These are phyloP conservation scores for Phytophthora tubulina DNA, from an alignment of 352 stramenopile genomes.

Conservation along the genomic window DNA sequence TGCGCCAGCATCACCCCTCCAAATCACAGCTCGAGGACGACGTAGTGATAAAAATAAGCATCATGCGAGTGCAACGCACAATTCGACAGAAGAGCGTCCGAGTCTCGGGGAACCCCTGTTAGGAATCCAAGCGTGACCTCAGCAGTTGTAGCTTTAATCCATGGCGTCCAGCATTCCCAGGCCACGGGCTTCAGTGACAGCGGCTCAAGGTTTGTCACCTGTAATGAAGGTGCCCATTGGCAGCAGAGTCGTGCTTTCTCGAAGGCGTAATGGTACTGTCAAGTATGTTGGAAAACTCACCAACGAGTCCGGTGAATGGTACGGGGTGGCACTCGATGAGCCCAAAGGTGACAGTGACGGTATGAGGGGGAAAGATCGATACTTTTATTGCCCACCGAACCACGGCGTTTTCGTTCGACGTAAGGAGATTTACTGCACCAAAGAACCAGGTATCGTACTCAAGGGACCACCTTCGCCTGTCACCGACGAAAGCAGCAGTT, in stretches of 20 bases:
- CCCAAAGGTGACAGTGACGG: conserved; percentile 69
- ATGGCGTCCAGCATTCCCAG: conserved; percentile 50
- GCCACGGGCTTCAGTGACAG: conserved; percentile 34
- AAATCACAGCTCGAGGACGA: conserved; percentile 28
- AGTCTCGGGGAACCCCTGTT: conserved; percentile 19
- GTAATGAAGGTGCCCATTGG: conserved; percentile 63
- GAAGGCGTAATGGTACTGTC: conserved; percentile 61
- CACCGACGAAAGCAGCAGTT: conserved; percentile 55
- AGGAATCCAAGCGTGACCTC: conserved; percentile 1
- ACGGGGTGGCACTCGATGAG: conserved; percentile 72
- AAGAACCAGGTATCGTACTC: conserved; percentile 43
- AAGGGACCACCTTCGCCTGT: conserved; percentile 62
- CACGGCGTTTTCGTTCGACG: conserved; percentile 73
- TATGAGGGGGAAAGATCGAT: conserved; percentile 53
- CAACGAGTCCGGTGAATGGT: conserved; percentile 70
- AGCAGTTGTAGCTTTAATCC: not conserved
- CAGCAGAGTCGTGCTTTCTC: conserved; percentile 66
- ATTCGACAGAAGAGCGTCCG: conserved; percentile 19
- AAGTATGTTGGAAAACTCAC: conserved; percentile 70
- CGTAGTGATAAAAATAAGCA: conserved; percentile 18
- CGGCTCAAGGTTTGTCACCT: conserved; percentile 30
- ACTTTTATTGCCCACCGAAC: conserved; percentile 62
- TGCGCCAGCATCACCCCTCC: conserved; percentile 5
- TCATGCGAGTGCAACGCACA: conserved; percentile 5
- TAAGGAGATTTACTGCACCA: conserved; percentile 71